These are phyloP conservation scores for Trichoderma polysporum DNA, from an alignment of 2,329 filamentous ascomycete species.

Conservation along the genomic window DNA sequence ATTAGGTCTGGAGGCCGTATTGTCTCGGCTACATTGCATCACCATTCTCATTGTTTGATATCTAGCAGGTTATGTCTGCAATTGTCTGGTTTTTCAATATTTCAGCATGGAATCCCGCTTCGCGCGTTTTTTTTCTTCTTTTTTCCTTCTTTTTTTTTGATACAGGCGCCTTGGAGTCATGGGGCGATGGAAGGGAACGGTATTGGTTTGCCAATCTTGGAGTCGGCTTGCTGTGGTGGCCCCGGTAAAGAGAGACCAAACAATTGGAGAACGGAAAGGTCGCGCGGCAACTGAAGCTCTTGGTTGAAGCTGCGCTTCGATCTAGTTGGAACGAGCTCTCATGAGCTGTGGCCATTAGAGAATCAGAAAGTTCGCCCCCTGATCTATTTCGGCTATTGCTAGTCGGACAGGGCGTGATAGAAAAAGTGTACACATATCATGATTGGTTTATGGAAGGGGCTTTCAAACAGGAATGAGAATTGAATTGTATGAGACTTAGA, in stretches of 20 bases:
- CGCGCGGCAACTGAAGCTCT: background rate
- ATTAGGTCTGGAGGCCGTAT: conserved; percentile 23
- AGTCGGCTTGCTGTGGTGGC: conserved; percentile 36
- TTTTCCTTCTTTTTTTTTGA: conserved; percentile 27
- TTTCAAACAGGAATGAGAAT: conserved; percentile 31
- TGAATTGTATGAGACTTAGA: conserved; percentile 28
- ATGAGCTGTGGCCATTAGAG: background rate
- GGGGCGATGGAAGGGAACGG: conserved; percentile 36
- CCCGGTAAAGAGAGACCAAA: conserved; percentile 19
- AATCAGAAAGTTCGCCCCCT: conserved; percentile 3
- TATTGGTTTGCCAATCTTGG: conserved; percentile 38
- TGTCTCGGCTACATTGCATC: conserved; percentile 28
- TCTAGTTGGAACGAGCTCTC: conserved; percentile 9
- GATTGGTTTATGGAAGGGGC: conserved; percentile 36
- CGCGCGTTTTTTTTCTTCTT: conserved; percentile 35
- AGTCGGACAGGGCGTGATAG: conserved; percentile 30
- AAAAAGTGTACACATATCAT: conserved; percentile 44
- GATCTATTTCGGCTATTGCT: conserved; percentile 24
- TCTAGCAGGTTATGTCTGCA: conserved; percentile 28
- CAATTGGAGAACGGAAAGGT: background rate
- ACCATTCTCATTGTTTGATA: conserved; percentile 31
- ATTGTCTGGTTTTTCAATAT: conserved; percentile 36
- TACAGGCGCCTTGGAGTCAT: conserved; percentile 44
- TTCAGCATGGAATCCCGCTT: conserved; percentile 36
- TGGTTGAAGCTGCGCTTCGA: conserved; percentile 21